These are phyloP conservation scores for Naganishia onofrii DNA, from an alignment of 768 basidiomycete species.

Conservation along the genomic window DNA sequence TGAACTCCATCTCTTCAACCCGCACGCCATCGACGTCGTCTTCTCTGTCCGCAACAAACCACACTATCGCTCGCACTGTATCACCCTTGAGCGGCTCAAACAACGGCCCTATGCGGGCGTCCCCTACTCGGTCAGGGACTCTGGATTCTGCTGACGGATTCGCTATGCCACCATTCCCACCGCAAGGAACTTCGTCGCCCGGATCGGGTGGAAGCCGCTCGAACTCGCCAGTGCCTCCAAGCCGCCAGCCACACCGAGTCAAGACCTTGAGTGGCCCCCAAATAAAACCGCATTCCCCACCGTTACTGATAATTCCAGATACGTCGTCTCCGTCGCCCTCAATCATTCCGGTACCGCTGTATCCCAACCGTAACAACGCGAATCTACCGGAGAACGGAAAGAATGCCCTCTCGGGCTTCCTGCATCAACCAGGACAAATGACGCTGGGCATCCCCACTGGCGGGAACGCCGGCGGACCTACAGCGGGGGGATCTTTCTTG, in stretches of 20 bases:
- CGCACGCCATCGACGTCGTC: constrained; percentile 13
- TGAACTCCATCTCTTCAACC: constrained; percentile 29
- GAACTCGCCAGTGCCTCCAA: constrained; percentile 9
- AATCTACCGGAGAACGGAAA: background rate
- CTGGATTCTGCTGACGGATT: constrained; percentile 11
- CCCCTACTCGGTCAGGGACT: background rate
- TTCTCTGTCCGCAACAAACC: background rate
- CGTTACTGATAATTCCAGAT: constrained; percentile 32
- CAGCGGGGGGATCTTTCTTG: constrained; percentile 9
- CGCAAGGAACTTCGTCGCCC: constrained; percentile 11
- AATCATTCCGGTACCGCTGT: background rate
- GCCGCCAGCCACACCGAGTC: constrained; percentile 4
- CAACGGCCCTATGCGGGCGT: background rate
- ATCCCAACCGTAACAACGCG: background rate
- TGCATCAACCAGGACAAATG: constrained; percentile 28
- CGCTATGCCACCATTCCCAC: constrained; percentile 19
- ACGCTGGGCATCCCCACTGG: constrained; percentile 27
- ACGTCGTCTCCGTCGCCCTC: constrained; percentile 25
- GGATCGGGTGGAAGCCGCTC: constrained; percentile 10
- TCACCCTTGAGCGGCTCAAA: background rate
- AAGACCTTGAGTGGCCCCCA: constrained; percentile 19
- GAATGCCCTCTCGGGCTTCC: background rate
- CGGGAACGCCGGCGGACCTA: background rate
- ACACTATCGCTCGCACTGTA: background rate
- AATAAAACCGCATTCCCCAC: constrained; percentile 32